Evolutionary conservation across 2,329 filamentous ascomycete species (phyloP).

Genomic region (Cordyceps javanica): DNA sequence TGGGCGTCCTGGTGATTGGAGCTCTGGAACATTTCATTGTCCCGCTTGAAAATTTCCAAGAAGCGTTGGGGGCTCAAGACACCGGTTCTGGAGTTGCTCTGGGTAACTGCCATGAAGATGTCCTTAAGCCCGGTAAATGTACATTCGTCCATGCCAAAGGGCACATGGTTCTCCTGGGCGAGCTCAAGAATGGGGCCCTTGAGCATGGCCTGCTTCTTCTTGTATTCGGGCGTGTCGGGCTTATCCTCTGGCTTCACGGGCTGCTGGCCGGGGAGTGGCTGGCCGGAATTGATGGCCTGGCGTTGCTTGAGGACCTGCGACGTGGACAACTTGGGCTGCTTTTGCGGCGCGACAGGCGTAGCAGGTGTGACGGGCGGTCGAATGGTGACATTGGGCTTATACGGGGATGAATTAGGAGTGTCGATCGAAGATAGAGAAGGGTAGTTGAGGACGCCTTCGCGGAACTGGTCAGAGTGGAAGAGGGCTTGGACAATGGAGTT

Average conservation of each 20-base stretch:
- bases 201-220: constrained; percentile 91
- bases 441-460: constrained; percentile 89
- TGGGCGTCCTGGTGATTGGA: constrained; percentile 98
- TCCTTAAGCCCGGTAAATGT: constrained; percentile 94
- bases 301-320: constrained; percentile 53
- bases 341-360: constrained; percentile 33
- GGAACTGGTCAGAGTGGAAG: constrained; percentile 91
- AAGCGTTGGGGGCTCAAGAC: constrained; percentile 91
- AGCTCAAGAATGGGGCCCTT: constrained; percentile 83
- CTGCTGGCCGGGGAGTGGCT: constrained; percentile 47
- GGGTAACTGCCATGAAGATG: constrained; percentile 86
- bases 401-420: constrained; percentile 53
- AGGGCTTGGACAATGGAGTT: constrained; percentile 97
- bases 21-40: constrained; percentile 96
- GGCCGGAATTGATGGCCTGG: constrained; percentile 47
- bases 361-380: constrained; percentile 48
- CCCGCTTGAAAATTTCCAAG: constrained; percentile 83
- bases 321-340: constrained; percentile 43
- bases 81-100: constrained; percentile 74
- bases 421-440: constrained; percentile 66
- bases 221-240: constrained; percentile 91
- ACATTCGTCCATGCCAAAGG: constrained; percentile 90
- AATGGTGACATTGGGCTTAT: constrained; percentile 56
- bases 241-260: constrained; percentile 77
- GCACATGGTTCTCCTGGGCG: constrained; percentile 68